phyloP scores from a whole-genome alignment of 106 monocot species.

The Cymbidium sinense region DNA sequence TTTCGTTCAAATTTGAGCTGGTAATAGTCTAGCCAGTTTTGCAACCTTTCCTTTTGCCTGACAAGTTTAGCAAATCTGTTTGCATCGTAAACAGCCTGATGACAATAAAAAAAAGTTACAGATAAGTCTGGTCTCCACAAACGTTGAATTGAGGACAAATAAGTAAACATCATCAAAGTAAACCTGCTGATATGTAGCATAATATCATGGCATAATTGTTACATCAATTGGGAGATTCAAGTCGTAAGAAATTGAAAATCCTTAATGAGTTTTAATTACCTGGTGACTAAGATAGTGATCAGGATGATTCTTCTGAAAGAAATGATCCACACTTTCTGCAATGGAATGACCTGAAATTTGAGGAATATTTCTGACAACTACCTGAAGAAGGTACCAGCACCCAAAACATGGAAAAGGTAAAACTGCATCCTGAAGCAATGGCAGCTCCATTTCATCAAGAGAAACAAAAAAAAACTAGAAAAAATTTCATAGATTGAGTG shows the following conservation, averaged over 20 bases:
- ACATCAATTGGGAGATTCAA: neutral
- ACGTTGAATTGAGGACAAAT: neutral
- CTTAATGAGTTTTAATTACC: constrained; percentile 26
- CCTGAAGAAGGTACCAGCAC: constrained; percentile 28
- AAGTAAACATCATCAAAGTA: neutral
- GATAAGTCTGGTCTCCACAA: neutral
- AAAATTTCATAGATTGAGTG: neutral
- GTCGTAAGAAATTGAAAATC: neutral
- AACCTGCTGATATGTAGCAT: neutral
- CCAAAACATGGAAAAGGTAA: constrained; percentile 9
- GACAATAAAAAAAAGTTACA: constrained; percentile 1
- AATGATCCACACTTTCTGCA: constrained; percentile 80
- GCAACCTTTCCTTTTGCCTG: constrained; percentile 51
- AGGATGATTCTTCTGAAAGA: constrained; percentile 82
- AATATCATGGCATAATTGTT: neutral
- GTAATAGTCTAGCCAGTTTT: constrained; percentile 86
- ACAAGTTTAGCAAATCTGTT: constrained; percentile 79
- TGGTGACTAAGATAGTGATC: constrained; percentile 93
- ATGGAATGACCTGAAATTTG: constrained; percentile 58
- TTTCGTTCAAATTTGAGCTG: constrained; percentile 67
- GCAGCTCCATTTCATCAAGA: neutral
- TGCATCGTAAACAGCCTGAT: constrained; percentile 91
- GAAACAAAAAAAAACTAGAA: constrained; percentile 1
- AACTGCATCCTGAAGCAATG: neutral
- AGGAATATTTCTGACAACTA: constrained; percentile 81